phyloP scores from a whole-genome alignment of 129 eudicot species.

The Mikania micrantha region DNA sequence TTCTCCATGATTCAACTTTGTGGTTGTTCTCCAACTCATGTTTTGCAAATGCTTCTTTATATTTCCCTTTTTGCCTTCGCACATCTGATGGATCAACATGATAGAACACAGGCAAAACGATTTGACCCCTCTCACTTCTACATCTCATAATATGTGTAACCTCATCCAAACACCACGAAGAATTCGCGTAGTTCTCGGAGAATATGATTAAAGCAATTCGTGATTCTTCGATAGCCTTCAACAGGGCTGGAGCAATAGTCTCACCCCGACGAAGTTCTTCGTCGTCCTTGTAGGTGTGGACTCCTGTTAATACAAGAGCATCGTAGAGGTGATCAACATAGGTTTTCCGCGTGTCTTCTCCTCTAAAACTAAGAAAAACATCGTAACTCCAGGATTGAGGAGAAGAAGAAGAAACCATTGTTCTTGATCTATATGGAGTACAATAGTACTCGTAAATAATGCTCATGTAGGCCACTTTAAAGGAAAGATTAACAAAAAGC shows the following conservation, averaged over 20 bases:
- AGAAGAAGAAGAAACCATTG: neutral
- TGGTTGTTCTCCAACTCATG: neutral
- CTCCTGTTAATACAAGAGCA: neutral
- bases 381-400: neutral
- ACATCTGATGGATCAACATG: neutral
- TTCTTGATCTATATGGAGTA: neutral
- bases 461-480: too few species aligned
- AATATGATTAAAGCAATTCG: neutral
- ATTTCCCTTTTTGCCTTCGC: neutral
- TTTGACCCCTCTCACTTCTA: neutral
- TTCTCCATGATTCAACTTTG: neutral
- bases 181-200: neutral
- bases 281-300: neutral
- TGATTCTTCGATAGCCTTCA: neutral
- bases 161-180: conserved; percentile 1
- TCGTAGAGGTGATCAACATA: conserved; percentile 1
- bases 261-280: neutral
- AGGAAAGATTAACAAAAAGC: too few species aligned
- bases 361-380: conserved; percentile 1
- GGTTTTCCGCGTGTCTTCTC: conserved; percentile 3
- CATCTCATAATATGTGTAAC: neutral
- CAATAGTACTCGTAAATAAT: neutral
- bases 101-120: neutral
- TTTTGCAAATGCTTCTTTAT: neutral
- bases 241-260: neutral